phyloP scores from a whole-genome alignment of 2,329 filamentous ascomycete species.

The Colletotrichum filicis region DNA sequence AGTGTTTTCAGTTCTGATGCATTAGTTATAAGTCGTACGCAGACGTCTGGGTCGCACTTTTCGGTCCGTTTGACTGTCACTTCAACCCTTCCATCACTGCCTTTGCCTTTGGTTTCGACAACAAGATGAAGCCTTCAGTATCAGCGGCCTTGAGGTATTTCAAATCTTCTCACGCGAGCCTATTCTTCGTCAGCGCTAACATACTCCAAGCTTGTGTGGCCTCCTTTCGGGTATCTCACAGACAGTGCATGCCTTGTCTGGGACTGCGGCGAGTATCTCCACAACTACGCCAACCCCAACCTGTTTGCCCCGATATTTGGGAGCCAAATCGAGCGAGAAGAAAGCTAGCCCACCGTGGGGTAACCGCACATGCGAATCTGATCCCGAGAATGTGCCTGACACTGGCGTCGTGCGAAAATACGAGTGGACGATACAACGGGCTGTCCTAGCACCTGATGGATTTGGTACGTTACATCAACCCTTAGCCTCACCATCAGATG shows the following conservation, averaged over 20 bases:
- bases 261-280: background rate
- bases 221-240: conserved; percentile 6
- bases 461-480: conserved; percentile 8
- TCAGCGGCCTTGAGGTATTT: conserved; percentile 15
- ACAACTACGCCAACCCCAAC: background rate
- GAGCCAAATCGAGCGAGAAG: background rate
- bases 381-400: conserved; percentile 25
- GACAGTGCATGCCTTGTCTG: background rate
- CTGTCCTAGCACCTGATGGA: conserved; percentile 21
- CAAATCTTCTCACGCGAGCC: background rate
- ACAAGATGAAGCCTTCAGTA: conserved; percentile 1
- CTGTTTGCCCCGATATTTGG: conserved; percentile 11
- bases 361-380: conserved; percentile 10
- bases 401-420: conserved; percentile 28
- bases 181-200: background rate
- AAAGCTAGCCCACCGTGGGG: conserved; percentile 18
- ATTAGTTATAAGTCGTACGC: background rate
- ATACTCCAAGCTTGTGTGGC: background rate
- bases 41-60: background rate
- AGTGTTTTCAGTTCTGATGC: background rate
- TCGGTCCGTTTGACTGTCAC: background rate
- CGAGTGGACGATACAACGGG: conserved; percentile 27
- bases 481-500: background rate
- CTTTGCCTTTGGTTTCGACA: background rate
- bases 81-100: background rate